These are phyloP conservation scores for Euptelea pleiosperma DNA, from an alignment of 164 flowering plant genomes.

Conservation along the genomic window DNA sequence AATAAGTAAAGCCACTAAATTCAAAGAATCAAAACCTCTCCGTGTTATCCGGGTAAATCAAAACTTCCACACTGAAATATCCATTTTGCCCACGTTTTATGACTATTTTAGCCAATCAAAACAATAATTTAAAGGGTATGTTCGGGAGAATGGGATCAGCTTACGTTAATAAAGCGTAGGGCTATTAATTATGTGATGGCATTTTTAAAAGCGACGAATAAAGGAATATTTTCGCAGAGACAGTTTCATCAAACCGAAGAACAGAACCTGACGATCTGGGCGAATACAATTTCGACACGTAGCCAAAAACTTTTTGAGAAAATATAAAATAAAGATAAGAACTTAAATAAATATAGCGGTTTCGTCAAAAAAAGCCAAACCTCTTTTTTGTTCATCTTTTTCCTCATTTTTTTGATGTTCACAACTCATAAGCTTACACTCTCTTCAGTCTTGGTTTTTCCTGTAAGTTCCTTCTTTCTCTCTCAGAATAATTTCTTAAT, in stretches of 20 bases:
- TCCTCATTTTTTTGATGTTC: conserved; percentile 10
- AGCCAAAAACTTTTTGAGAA: background rate
- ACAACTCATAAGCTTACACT: conserved; percentile 9
- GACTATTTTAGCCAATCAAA: background rate
- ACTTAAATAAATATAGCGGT: conserved; percentile 8
- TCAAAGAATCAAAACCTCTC: conserved; percentile 7
- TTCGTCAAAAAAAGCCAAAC: conserved; percentile 4
- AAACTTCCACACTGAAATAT: background rate
- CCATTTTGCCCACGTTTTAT: background rate
- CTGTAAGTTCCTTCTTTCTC: conserved; percentile 2
- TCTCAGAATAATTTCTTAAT: background rate
- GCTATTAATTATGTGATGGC: too few species aligned
- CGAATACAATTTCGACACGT: conserved; percentile 12
- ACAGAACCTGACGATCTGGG: background rate
- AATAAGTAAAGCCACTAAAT: background rate
- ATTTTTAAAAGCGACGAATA: conserved; percentile 1
- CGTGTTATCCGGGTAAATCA: conserved; percentile 11
- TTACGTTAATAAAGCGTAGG: too few species aligned
- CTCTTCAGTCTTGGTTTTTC: conserved; percentile 8
- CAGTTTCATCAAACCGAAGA: conserved; percentile 8
- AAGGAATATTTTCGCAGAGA: conserved; percentile 3
- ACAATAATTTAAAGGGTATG: background rate
- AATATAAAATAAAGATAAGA: too few species aligned
- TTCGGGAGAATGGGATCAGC: background rate
- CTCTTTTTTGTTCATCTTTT: conserved; percentile 1